Conservation (phyloP, 768 basidiomycete genomes). For the Leccinellum albellum region DNA sequence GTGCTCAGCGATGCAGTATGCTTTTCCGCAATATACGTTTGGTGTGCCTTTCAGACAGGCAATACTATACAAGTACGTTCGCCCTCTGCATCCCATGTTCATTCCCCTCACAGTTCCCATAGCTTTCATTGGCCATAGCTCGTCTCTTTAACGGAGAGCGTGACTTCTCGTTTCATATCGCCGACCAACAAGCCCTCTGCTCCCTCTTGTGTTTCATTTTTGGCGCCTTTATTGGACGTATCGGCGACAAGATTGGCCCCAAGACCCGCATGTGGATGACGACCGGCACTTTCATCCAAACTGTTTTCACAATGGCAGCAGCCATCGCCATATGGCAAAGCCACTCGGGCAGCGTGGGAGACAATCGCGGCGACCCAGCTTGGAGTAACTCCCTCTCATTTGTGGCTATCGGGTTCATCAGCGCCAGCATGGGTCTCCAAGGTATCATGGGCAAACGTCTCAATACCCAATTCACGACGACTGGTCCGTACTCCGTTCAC, state of each 20-base stretch:
- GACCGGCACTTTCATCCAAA: conserved; percentile 67
- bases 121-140: conserved; percentile 78
- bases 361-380: conserved; percentile 54
- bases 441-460: conserved; percentile 81
- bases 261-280: conserved; percentile 75
- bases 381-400: conserved; percentile 70
- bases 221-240: conserved; percentile 74
- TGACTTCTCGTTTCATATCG: conserved; percentile 64
- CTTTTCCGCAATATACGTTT: conserved; percentile 77
- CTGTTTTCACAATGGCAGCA: conserved; percentile 69
- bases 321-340: conserved; percentile 73
- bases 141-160: conserved; percentile 63
- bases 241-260: conserved; percentile 79
- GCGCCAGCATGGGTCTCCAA: conserved; percentile 73
- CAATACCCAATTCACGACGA: conserved; percentile 76
- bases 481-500: conserved; percentile 43
- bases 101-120: conserved; percentile 2
- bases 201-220: conserved; percentile 75
- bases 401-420: conserved; percentile 74
- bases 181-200: conserved; percentile 80
- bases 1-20: conserved; percentile 58
- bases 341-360: conserved; percentile 51
- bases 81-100: neutral
- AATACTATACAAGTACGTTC: conserved; percentile 59
- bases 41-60: conserved; percentile 85